phyloP scores from a whole-genome alignment of 2,329 filamentous ascomycete genomes.

The Alternaria sp. region DNA sequence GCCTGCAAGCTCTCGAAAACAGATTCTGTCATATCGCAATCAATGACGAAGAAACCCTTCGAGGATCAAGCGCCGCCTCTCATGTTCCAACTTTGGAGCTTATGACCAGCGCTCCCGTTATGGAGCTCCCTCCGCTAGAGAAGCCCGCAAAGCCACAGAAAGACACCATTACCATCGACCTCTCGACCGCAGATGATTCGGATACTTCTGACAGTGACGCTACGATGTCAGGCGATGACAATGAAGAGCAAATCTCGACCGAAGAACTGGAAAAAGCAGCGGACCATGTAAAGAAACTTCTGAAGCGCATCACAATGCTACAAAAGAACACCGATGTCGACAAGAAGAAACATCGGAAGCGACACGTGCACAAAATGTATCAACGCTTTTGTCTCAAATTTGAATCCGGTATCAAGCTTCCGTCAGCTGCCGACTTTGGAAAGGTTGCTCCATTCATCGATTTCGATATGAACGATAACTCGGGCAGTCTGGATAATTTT shows the following conservation, averaged over 20 bases:
- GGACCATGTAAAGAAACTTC: constrained; percentile 28
- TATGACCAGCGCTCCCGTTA: constrained; percentile 8
- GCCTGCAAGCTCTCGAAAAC: constrained; percentile 27
- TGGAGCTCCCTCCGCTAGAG: not conserved
- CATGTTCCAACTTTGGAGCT: constrained; percentile 24
- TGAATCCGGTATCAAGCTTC: constrained; percentile 17
- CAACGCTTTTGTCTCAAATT: constrained; percentile 33
- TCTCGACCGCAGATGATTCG: constrained; percentile 7
- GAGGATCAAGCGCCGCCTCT: constrained; percentile 13
- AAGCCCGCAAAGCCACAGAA: not conserved
- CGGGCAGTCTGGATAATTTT: too few species aligned
- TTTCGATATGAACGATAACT: not conserved
- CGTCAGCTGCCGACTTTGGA: too few species aligned
- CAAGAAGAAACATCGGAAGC: constrained; percentile 9
- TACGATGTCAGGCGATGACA: constrained; percentile 24
- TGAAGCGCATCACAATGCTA: constrained; percentile 25
- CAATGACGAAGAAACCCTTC: constrained; percentile 22
- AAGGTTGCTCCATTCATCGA: too few species aligned
- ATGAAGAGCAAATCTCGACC: constrained; percentile 17
- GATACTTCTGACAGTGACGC: constrained; percentile 30
- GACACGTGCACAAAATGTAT: constrained; percentile 29
- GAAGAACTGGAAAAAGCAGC: constrained; percentile 32
- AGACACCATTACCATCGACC: not conserved
- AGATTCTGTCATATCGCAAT: constrained; percentile 23
- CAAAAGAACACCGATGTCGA: constrained; percentile 18